phyloP scores from a whole-genome alignment of 345 rosid genomes.

The Cochlearia excelsa region DNA sequence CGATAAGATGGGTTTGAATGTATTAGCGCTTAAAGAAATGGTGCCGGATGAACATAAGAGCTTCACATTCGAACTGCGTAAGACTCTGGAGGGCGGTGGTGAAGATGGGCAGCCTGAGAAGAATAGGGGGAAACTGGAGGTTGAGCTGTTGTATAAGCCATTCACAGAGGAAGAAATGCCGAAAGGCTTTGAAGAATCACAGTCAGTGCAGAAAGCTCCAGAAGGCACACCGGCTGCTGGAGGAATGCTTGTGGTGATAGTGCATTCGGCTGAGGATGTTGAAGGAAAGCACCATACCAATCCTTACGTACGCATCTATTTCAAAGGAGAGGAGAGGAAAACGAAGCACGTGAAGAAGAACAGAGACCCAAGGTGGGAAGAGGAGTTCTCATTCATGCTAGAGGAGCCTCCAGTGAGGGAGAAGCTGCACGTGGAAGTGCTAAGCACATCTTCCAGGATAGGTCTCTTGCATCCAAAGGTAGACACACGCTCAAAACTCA shows the following conservation, averaged over 20 bases:
- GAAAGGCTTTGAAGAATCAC: constrained; percentile 50
- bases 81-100: constrained; percentile 44
- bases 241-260: constrained; percentile 73
- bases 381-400: constrained; percentile 66
- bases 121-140: constrained; percentile 67
- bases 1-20: constrained; percentile 89
- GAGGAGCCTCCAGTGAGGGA: constrained; percentile 78
- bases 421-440: constrained; percentile 76
- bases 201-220: constrained; percentile 63
- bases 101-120: constrained; percentile 60
- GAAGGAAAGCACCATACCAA: constrained; percentile 95
- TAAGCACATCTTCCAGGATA: constrained; percentile 75
- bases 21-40: constrained; percentile 75
- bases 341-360: constrained; percentile 87
- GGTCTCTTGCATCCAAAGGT: constrained; percentile 92
- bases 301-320: constrained; percentile 64
- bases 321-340: constrained; percentile 75
- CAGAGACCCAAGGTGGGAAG: constrained; percentile 95
- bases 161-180: constrained; percentile 69
- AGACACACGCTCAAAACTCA: constrained; percentile 1
- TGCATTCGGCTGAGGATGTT: constrained; percentile 84
- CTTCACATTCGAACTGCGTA: constrained; percentile 64
- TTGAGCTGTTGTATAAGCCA: constrained; percentile 76
- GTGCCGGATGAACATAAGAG: constrained; percentile 61
- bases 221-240: constrained; percentile 79